Evolutionary conservation across 2,329 filamentous ascomycete species (phyloP).

Genomic region (Colletotrichum melonis): DNA sequence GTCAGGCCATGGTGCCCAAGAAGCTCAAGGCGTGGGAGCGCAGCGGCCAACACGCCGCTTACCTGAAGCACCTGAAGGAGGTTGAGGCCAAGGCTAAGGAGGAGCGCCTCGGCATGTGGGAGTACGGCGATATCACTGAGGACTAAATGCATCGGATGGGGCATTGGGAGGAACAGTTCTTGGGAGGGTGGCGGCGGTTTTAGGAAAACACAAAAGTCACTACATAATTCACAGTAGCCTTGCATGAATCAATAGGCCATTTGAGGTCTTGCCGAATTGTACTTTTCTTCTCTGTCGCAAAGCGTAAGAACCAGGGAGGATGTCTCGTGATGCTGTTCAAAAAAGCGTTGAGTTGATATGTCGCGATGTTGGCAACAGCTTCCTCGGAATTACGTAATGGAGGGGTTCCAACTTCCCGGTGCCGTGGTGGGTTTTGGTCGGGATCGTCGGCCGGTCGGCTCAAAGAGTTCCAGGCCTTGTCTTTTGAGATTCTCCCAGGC

Average conservation of each 20-base stretch:
- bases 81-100: conserved; percentile 84
- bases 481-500: too few species aligned
- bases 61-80: conserved; percentile 78
- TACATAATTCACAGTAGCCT: conserved; percentile 31
- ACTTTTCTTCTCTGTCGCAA: not conserved
- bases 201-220: conserved; percentile 17
- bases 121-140: conserved; percentile 97
- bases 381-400: conserved; percentile 20
- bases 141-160: conserved; percentile 63
- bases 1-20: conserved; percentile 88
- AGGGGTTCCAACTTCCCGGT: not conserved
- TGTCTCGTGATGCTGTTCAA: not conserved
- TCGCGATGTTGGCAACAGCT: not conserved
- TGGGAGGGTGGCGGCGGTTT: not conserved
- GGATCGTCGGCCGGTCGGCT: conserved; percentile 31
- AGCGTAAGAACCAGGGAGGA: too few species aligned
- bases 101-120: conserved; percentile 90
- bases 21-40: conserved; percentile 95
- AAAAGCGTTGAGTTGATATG: not conserved
- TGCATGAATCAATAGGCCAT: conserved; percentile 22
- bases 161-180: not conserved
- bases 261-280: not conserved
- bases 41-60: conserved; percentile 73
- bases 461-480: conserved; percentile 21
- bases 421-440: not conserved